A percentile compares a stretch with the other conserved stretches of the same genome.
Conservation (phyloP, 2,329 filamentous ascomycete genomes). For the Monosporascus sp. region DNA sequence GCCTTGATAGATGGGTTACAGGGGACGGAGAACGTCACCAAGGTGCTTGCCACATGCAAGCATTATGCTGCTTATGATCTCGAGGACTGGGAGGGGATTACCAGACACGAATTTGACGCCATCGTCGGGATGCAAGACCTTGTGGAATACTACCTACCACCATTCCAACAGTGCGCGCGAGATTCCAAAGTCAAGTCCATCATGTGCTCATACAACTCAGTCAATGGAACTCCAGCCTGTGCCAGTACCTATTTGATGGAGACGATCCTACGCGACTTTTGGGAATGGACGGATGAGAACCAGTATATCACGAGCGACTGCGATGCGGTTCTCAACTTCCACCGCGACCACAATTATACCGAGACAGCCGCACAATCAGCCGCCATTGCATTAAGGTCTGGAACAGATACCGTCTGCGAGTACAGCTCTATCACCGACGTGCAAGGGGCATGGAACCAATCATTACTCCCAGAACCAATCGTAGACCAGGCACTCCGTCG, state of each 20-base stretch:
- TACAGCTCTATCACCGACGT: conserved; percentile 20
- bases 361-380: conserved; percentile 28
- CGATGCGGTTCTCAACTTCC: conserved; percentile 56
- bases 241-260: conserved; percentile 57
- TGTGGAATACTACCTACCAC: conserved; percentile 61
- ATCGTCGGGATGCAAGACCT: conserved; percentile 56
- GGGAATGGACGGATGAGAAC: conserved; percentile 55
- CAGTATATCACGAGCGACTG: conserved; percentile 63
- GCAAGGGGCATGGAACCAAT: conserved; percentile 23
- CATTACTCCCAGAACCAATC: conserved; percentile 18
- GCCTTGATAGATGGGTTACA: conserved; percentile 50
- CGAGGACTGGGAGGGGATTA: conserved; percentile 37
- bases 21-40: conserved; percentile 22
- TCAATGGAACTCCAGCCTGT: conserved; percentile 62
- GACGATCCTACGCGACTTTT: conserved; percentile 58
- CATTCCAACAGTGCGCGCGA: conserved; percentile 58
- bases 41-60: conserved; percentile 52
- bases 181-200: conserved; percentile 52
- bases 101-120: conserved; percentile 50
- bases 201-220: conserved; percentile 59
- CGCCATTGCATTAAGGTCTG: conserved; percentile 27
- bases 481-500: conserved; percentile 25
- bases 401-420: conserved; percentile 30
- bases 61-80: conserved; percentile 55
- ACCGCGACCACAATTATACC: conserved; percentile 35